Evolutionary conservation across 345 rosid genomes (phyloP).

Genomic region (Durio zibethinus): DNA sequence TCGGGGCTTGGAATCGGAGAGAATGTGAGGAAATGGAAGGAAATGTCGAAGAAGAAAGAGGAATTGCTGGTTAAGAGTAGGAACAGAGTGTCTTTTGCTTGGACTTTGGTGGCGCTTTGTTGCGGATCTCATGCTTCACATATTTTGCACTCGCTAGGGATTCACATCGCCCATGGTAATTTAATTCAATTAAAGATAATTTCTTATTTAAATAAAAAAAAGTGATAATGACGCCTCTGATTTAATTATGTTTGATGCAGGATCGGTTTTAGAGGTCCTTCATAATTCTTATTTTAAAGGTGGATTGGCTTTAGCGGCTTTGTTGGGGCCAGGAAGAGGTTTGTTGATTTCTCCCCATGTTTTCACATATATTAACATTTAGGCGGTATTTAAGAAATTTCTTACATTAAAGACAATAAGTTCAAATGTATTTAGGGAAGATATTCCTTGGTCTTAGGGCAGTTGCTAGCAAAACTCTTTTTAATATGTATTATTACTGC

Average conservation of each 20-base stretch:
- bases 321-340: conserved; percentile 98
- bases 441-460: not conserved
- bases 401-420: not conserved
- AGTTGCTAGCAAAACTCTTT: not conserved
- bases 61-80: conserved; percentile 68
- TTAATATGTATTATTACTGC: not conserved
- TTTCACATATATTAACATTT: not conserved
- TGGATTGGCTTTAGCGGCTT: conserved; percentile 73
- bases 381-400: not conserved
- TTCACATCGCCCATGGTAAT: conserved; percentile 83
- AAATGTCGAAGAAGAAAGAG: conserved; percentile 71
- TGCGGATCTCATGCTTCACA: conserved; percentile 93
- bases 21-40: conserved; percentile 79
- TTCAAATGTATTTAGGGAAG: not conserved
- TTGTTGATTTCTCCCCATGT: conserved; percentile 15
- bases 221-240: not conserved
- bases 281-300: conserved; percentile 86
- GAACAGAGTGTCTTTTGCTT: conserved; percentile 82
- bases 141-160: conserved; percentile 77
- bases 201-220: not conserved
- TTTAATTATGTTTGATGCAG: conserved; percentile 34
- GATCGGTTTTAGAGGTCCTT: conserved; percentile 65
- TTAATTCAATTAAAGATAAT: not conserved
- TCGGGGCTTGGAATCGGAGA: conserved; percentile 73
- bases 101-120: conserved; percentile 94